phyloP scores from a whole-genome alignment of 176 grass and related monocot genomes.

The Paspalum notatum region DNA sequence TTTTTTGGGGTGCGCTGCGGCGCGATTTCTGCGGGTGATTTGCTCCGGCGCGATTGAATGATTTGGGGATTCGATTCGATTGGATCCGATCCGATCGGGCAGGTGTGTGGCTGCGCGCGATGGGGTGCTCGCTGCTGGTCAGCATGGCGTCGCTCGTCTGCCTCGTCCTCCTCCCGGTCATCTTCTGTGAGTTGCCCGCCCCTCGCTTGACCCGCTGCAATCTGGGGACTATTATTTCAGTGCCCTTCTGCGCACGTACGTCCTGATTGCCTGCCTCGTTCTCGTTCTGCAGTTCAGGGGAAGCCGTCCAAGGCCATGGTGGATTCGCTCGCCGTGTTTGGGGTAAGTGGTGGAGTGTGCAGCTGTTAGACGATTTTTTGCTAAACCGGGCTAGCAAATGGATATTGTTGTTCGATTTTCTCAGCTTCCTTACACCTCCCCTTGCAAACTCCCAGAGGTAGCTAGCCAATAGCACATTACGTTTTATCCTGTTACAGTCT shows the following conservation, averaged over 20 bases:
- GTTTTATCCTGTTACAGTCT: not conserved
- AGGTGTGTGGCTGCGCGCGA: constrained; percentile 89
- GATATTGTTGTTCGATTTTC: not conserved
- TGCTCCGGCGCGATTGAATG: not conserved
- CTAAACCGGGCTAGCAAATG: not conserved
- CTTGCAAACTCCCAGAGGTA: not conserved
- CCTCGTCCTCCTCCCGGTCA: constrained; percentile 88
- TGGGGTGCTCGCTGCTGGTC: constrained; percentile 96
- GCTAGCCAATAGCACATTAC: not conserved
- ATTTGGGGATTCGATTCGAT: constrained; percentile 27
- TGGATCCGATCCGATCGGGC: not conserved
- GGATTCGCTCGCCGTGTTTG: constrained; percentile 87
- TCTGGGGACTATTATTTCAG: not conserved
- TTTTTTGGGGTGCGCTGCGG: too few species aligned
- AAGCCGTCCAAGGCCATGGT: constrained; percentile 89
- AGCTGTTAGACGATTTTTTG: not conserved
- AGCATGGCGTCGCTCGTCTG: constrained; percentile 96
- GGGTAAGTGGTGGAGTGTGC: constrained; percentile 59
- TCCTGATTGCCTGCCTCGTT: constrained; percentile 12
- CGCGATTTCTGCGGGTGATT: constrained; percentile 22
- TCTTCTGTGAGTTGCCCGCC: constrained; percentile 68
- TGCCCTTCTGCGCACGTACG: not conserved
- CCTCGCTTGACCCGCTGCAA: not conserved
- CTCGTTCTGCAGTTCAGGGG: constrained; percentile 69
- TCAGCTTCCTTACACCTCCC: not conserved